Percentiles rank a stretch among this genome's conserved stretches.
Conservation (phyloP, 2,329 filamentous ascomycete genomes). For the Botrytis elliptica region DNA sequence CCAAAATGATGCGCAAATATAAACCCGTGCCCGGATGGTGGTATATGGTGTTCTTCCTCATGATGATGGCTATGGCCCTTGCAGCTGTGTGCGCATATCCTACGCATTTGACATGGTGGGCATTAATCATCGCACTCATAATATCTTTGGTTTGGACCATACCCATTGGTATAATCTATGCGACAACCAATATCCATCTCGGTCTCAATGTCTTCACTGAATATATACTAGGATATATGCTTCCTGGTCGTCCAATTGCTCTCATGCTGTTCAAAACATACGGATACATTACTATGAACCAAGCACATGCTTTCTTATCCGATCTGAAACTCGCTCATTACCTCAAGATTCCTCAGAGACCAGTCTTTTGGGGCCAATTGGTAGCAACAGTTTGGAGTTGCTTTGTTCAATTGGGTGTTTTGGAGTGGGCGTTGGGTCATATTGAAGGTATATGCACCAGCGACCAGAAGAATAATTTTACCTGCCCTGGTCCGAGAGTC, state of each 20-base stretch:
- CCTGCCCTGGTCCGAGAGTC: conserved; percentile 47
- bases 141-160: conserved; percentile 43
- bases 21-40: conserved; percentile 57
- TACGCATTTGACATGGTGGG: conserved; percentile 31
- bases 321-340: conserved; percentile 53
- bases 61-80: conserved; percentile 47
- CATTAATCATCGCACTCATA: conserved; percentile 32
- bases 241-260: conserved; percentile 66
- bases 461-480: conserved; percentile 47
- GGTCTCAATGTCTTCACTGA: conserved; percentile 73
- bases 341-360: conserved; percentile 60
- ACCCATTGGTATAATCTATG: conserved; percentile 68
- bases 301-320: conserved; percentile 21
- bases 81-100: conserved; percentile 23
- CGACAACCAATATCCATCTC: conserved; percentile 67
- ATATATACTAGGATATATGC: conserved; percentile 71
- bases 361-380: conserved; percentile 65
- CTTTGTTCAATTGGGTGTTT: conserved; percentile 63
- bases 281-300: conserved; percentile 24
- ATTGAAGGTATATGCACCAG: conserved; percentile 64
- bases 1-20: conserved; percentile 57
- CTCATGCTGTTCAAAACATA: conserved; percentile 68
- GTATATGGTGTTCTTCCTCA: conserved; percentile 48
- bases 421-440: conserved; percentile 59
- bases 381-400: conserved; percentile 65